Evolutionary conservation across 2,329 filamentous ascomycete species (phyloP), one percentile per base, ranked within the genome.

Genomic region (Exophiala xenobiotica): DNA sequence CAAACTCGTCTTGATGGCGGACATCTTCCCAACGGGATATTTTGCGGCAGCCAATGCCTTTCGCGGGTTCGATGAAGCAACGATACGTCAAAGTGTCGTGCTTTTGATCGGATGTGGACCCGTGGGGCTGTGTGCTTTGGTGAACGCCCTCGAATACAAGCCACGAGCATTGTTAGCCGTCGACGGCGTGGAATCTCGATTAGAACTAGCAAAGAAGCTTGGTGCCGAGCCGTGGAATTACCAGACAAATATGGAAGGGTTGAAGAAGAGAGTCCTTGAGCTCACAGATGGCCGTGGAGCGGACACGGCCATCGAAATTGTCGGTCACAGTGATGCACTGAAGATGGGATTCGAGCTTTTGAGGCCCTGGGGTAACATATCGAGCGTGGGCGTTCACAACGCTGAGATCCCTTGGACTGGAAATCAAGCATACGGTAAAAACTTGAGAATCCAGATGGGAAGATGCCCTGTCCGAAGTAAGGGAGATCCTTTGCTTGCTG

Each of bases 201-300:
- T 96, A 35, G 82, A 86, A 46, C 75, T 88, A 35, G 91, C 90
- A 19, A 80, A 76, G 65, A 77, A 74, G 2, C 74, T 96, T 1
- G 90, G 90, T 2, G 91, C 89, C 2, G 89, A 92, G 68, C 85
- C 88, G 0, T 83, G 90, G 70, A 91, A 95, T 67, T 92, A 92
- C 69, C 71, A 79, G 64, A 82, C 74, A 2, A 81, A 88, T 54
- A 78, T 77, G 41, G 81, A 84, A 31, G 81, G 78, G 2, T 77
- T 95, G 67, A 72, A 83, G 49, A 76, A 79, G 60, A 80, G 86
- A 46, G 83, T 96, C 46, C 83, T 83, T 64, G 86, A 88, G 60
- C 79, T 85, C 41, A 93, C 89, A 0, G 78, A 86, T 12, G 90
- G 90, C 6, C 78, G 91, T 31, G 91, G 91, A 5, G 90, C 90